Conservation (phyloP, 2,329 filamentous ascomycete species). For the Diplocarpon rosae region DNA sequence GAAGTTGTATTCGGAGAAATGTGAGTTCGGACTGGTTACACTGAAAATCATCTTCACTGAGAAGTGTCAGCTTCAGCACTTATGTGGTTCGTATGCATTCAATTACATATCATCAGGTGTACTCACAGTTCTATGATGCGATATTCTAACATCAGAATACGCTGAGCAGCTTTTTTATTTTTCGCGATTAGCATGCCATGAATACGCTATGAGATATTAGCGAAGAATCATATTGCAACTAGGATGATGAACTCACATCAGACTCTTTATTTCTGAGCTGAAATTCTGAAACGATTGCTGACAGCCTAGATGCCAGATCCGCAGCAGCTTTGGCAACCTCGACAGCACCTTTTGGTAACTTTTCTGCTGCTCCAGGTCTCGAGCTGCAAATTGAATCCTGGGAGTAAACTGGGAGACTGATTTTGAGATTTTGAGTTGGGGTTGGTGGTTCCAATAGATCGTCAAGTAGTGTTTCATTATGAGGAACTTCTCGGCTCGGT, state of each 20-base stretch:
- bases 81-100: conserved; percentile 12
- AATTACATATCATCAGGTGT: neutral
- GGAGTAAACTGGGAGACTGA: conserved; percentile 11
- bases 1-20: conserved; percentile 50
- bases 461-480: conserved; percentile 7
- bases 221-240: neutral
- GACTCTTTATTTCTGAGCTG: conserved; percentile 47
- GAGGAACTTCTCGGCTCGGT: neutral
- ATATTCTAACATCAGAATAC: conserved; percentile 48
- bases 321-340: conserved; percentile 31
- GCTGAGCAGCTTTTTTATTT: conserved; percentile 44
- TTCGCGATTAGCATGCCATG: conserved; percentile 48
- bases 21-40: conserved; percentile 49
- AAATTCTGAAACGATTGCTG: conserved; percentile 39
- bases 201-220: conserved; percentile 38
- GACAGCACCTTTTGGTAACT: conserved; percentile 25
- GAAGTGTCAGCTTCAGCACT: neutral
- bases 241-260: conserved; percentile 33
- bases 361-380: neutral
- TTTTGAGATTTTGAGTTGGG: conserved; percentile 14
- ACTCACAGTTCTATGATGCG: conserved; percentile 46
- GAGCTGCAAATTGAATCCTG: neutral
- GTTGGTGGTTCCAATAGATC: conserved; percentile 20
- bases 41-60: conserved; percentile 43
- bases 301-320: conserved; percentile 40